A percentile compares a stretch with the other conserved stretches of the same genome.
These are phyloP conservation scores for Cladosporium sp. DNA, from an alignment of 2,329 filamentous ascomycete species.

Conservation along the genomic window DNA sequence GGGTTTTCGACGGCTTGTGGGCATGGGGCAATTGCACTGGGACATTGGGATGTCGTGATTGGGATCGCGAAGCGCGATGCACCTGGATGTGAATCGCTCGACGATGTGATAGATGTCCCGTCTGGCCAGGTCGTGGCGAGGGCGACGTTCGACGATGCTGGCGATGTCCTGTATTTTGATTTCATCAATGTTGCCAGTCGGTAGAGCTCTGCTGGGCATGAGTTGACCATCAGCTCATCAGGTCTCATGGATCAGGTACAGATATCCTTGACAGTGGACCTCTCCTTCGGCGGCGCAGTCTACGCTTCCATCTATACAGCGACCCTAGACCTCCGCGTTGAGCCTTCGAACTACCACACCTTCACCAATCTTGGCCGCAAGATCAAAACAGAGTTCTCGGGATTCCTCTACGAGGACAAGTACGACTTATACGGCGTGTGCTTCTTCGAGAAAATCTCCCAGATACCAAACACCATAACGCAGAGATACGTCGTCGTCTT, in stretches of 20 bases:
- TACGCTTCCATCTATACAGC: conserved; percentile 18
- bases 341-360: conserved; percentile 12
- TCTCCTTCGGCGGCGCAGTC: conserved; percentile 20
- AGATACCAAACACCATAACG: background rate
- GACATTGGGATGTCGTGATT: conserved; percentile 41
- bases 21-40: conserved; percentile 54
- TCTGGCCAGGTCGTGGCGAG: conserved; percentile 20
- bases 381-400: conserved; percentile 11
- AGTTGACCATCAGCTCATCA: background rate
- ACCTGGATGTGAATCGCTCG: background rate
- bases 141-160: background rate
- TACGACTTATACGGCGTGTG: conserved; percentile 20
- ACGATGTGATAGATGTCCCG: conserved; percentile 21
- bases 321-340: background rate
- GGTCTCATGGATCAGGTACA: background rate
- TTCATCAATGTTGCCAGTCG: conserved; percentile 23
- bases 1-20: conserved; percentile 55
- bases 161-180: conserved; percentile 16
- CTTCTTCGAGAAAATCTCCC: conserved; percentile 19
- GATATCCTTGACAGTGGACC: background rate
- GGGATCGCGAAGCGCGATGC: conserved; percentile 14
- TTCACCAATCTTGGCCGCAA: conserved; percentile 18
- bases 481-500: conserved; percentile 29
- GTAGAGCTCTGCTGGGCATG: background rate
- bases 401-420: background rate